These are phyloP conservation scores for Panaeolus cyanescens DNA, from an alignment of 768 basidiomycete species.

Conservation along the genomic window DNA sequence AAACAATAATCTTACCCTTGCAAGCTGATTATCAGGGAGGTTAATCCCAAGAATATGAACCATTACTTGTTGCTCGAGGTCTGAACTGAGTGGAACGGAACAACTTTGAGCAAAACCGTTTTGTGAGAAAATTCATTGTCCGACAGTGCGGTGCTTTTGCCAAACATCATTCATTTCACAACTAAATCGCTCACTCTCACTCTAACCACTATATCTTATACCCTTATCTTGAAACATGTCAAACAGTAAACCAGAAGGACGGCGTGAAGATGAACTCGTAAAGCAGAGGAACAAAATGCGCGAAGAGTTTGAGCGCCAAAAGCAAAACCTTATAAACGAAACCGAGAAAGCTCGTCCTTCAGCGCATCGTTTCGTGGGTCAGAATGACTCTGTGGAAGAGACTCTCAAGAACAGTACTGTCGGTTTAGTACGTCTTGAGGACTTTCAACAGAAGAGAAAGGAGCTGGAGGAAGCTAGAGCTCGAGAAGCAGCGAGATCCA, in stretches of 20 bases:
- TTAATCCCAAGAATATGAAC: slow-evolving; percentile 88
- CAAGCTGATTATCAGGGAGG: slow-evolving; percentile 73
- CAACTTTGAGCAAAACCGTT: slow-evolving; percentile 8
- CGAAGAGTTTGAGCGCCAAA: slow-evolving; percentile 82
- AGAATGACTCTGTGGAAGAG: slow-evolving; percentile 94
- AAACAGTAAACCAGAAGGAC: slow-evolving; percentile 76
- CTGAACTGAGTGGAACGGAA: slow-evolving; percentile 1
- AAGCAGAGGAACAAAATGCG: slow-evolving; percentile 82
- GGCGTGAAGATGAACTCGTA: slow-evolving; percentile 80
- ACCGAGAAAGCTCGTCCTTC: slow-evolving; percentile 93
- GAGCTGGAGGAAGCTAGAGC: slow-evolving; percentile 92
- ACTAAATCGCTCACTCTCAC: slow-evolving; percentile 12
- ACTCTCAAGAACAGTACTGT: slow-evolving; percentile 88
- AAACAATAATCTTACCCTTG: slow-evolving; percentile 58
- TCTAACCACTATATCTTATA: neutral
- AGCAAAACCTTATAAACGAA: slow-evolving; percentile 80
- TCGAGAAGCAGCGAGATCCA: slow-evolving; percentile 83
- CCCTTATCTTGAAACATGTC: slow-evolving; percentile 55
- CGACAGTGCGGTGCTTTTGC: slow-evolving; percentile 17
- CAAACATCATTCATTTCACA: slow-evolving; percentile 11
- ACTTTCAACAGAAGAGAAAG: slow-evolving; percentile 87
- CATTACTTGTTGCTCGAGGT: slow-evolving; percentile 46
- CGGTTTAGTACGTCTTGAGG: slow-evolving; percentile 88
- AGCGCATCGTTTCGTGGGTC: slow-evolving; percentile 86
- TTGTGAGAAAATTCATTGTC: slow-evolving; percentile 25